Base-by-base conservation (phyloP, 2,329 filamentous ascomycete species). In the Beauveria asiatica region DNA sequence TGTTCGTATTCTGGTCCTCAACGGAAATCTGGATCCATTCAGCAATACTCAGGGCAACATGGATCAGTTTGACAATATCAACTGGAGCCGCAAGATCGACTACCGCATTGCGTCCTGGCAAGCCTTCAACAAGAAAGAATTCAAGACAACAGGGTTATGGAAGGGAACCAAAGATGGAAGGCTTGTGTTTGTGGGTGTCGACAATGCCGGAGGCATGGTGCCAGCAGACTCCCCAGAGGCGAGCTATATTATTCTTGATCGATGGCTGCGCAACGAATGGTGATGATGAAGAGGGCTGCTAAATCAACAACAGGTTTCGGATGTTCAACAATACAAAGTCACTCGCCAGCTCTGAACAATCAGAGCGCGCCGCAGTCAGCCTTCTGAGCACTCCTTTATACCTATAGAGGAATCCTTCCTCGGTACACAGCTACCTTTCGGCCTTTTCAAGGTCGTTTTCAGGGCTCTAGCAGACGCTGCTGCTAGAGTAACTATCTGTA, bases 81-180 rank as follows among this genome's bases (percentile, higher is more conserved):
- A 67, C 3, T 79, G 76, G 76, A 75, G 73, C 56, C 75, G 75
- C 1, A 75, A 77, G 65, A 68, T 75, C 3, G 73, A 72, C 11
- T 78, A 77, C 65, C 70, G 70, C 0, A 66, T 71, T 7, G 68
- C 74, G 64, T 67, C 55, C 19, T 65, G 65, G 50, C 51, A 25
- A 46, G 45, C 50, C 2, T 62, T 67, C 49, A 59, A 60, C 3
- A 60, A 62, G 48, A 41, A 46, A 1, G 61, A 53, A 23, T 25
- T 53, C 11, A 57, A 53, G 0, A 61, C 54, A 2, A 61, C 62
- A 19, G 65, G 65, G 1, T 46, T 33, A 5, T 66, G 65, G 65
- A 66, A 66, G 54, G 63, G 44, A 2, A 62, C 63, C 6, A 21
- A 21, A 2, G 60, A 62, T n/a, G 63, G 65, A 13, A 48, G 63